Base-by-base conservation (phyloP, 2,329 filamentous ascomycete genomes). In the Aspergillus sp. region DNA sequence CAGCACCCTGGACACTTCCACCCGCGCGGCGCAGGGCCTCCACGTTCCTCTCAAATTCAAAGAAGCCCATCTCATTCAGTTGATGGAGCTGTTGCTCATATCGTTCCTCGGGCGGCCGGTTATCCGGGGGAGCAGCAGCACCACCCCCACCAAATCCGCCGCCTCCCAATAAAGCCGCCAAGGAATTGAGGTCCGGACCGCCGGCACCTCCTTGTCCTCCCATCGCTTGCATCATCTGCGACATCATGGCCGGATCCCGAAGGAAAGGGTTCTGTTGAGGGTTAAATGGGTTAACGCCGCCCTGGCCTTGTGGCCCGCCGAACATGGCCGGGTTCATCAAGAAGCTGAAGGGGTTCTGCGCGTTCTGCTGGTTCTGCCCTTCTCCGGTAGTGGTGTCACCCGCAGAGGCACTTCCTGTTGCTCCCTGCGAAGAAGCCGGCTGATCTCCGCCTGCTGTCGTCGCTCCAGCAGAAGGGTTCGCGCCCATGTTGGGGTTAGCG, bases 51-150 rank as follows among this genome's bases (percentile, higher is more conserved):
- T 98, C 91, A 63, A 97, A 98, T 64, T 98, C 90, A 65, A 83
- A 95, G 72, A 98, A 98, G 3, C 93, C 93, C 93, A 98, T 98
- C 56, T 97, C 93, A 67, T 98, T 98, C 53, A 98, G 74, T 71
- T 97, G 90, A 51, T 89, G 79, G 44, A 98, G 75, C 70, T 98
- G 91, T 27, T 88, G 84, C 3, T 87, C 90, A 60, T 95, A 98
- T 50, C 88, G 78, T 70, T 97, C 93, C 74, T 98, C 93, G 0
- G 93, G 91, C 4, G 93, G 90, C 53, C 91, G 80, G 61, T 79
- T 95, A 70, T 98, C 93, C 2, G 79, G 70, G 4, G 89, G 86
- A 15, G 80, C 71, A 10, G 79, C 68, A 22, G 63, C 63, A 13
- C 60, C 68, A 76, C 73, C n/a, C n/a, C n/a, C 48, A 20, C 52